Base-by-base conservation (phyloP, 306 rosid species). In the Castanopsis chinensis region DNA sequence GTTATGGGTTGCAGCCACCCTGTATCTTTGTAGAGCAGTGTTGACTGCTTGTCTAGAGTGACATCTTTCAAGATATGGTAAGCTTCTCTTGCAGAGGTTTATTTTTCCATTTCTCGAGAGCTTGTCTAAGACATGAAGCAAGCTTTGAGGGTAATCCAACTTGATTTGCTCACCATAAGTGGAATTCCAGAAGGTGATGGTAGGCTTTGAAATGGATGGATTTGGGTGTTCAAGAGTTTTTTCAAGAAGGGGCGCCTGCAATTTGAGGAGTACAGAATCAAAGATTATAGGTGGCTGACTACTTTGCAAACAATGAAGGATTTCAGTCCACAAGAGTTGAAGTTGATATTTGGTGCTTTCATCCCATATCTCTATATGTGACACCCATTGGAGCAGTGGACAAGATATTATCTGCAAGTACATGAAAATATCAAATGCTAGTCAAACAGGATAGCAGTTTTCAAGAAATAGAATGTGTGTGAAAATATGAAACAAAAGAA, bases 131-230 rank as follows among this genome's bases (percentile, higher is more conserved):
- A 89, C 85, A 72, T 72, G 81, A 69, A 87, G 91, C 83, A 94
- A 85, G 58, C 75, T 85, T 72, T 82, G 85, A 35, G 98, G 97
- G 68, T 89, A 89, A 72, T 90, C 88, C 85, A 84, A 78, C 79
- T 86, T 84, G 60, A 69, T 76, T 67, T 86, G 91, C 79, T 87
- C 86, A 2, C 91, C 94, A 51, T 83, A 94, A 52, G 94, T 86
- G 68, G 87, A 80, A 85, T 91, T 94, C 97, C 97, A 94, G 49
- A 92, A 92, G 63, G 81, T 75, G 81, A 92, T 78, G 84, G 91
- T 84, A 5, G 89, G 83, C 79, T 86, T 90, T 78, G 91, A 91
- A 78, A 94, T 92, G 85, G 90, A 81, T 81, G 82, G 79, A 79
- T 70, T 76, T 75, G 93, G 87, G 82, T 91, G 93, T 61, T 37